Evolutionary conservation across 306 rosid species (phyloP), one percentile per base, ranked within the genome.

Genomic region (Sicyos edulis): DNA sequence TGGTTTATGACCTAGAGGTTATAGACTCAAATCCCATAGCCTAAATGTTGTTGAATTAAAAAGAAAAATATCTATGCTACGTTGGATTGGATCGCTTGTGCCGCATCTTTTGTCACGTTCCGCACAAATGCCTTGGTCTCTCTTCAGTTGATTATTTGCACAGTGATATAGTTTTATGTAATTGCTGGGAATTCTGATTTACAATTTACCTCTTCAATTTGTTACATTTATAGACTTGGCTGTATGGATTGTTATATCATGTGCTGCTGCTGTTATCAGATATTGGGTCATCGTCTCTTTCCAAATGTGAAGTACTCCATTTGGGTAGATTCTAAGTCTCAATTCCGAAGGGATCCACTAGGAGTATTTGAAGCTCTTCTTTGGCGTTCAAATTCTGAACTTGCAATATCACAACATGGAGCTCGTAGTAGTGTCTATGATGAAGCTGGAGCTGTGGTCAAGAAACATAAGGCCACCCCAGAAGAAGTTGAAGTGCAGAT

Each of bases 271-370:
- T 80, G 75, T 68, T 71, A 47, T 80, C 84, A 90, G 96, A 91
- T 93, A 96, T 78, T 93, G 81, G 85, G 87, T 26, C 99, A 93
- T 83, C 96, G 95, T 26, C 95, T 93, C 81, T 93, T 93, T 77
- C 97, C 99, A 68, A 80, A 81, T 80, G 89, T 95, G 54, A 88
- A 89, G 77, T 90, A 88, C 88, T 93, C 97, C 61, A 87, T 93
- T 74, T 93, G 97, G 97, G 97, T 93, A 50, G 99, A 93, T 75
- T 91, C 99, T 10, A 91, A 93, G 83, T 88, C 97, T 82, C 99
- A 90, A 71, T 93, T 93, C 75, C 82, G 99, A 78, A 93, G 97
- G 81, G 99, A 91, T 62, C 97, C 99, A 42, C 75, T 91, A 74
- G 96, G 99, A 72, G 99, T 93, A 81, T 68, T 93, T 15, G 96